Evolutionary conservation across 2,329 filamentous ascomycete species (phyloP), one percentile per base, ranked within the genome.

Genomic region (Neocatenulostroma microsporum): DNA sequence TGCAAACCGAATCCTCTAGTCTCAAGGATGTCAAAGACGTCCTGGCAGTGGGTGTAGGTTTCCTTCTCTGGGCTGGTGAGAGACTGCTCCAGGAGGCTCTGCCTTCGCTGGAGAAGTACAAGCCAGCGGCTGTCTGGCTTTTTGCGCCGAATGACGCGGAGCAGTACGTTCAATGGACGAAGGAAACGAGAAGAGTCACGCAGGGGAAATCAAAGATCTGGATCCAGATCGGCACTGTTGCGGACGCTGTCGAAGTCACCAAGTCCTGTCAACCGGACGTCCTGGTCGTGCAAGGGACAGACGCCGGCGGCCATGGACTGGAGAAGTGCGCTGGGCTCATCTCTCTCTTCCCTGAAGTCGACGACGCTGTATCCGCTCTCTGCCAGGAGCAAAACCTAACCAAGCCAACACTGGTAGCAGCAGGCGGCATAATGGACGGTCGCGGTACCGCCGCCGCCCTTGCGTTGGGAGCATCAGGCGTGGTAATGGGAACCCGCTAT

Each of bases 261-360:
- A 31, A 45, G n/a, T 61, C 68, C 15, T 70, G 68, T 1, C 60
- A 44, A 18, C 63, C 73, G 1, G 75, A 82, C 47, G 74, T 73
- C 19, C 49, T 82, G 2, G 73, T 82, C 5, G 66, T 74, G 4
- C 78, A 82, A 55, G 78, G 78, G 3, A 64, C 67, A 5, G 78
- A 82, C 56, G 78, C 77, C 1, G 78, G 77, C 6, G 78, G 78
- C 0, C 78, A 82, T 50, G 76, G 78, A 43, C 70, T 74, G 29
- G 63, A 64, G 1, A 57, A 61, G 15, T 74, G 72, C 3, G 68
- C 71, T 2, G 68, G 76, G 5, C 58, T 81, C 2, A 55, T 80
- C 3, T 63, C 67, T 3, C 56, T 82, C 3, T 54, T 82, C 24
- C 75, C 75, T 0, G 77, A 81, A 57, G 66, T 78, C 7, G 58